Evolutionary conservation across 768 basidiomycete genomes (phyloP).

Genomic region (Nevesoporus exiguus): DNA sequence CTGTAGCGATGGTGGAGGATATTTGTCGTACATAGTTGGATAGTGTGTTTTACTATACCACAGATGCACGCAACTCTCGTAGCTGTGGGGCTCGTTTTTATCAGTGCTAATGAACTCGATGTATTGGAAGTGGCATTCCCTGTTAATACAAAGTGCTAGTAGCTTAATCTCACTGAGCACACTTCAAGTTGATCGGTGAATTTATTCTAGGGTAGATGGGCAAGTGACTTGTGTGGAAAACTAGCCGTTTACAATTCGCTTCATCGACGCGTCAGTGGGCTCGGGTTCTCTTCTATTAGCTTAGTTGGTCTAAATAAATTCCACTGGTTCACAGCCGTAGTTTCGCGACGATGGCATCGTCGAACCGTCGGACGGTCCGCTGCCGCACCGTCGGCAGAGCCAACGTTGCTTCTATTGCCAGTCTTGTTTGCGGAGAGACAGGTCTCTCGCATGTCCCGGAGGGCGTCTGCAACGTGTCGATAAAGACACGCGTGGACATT

Average conservation of each 20-base stretch:
- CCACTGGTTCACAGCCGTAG: constrained; percentile 15
- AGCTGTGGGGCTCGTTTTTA: too few species aligned
- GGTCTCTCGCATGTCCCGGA: constrained; percentile 66
- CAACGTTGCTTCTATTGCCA: constrained; percentile 1
- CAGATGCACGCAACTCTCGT: not conserved
- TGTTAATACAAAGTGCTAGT: too few species aligned
- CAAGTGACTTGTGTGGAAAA: too few species aligned
- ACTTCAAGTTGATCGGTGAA: too few species aligned
- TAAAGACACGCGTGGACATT: constrained; percentile 73
- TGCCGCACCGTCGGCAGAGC: too few species aligned
- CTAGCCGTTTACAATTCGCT: not conserved
- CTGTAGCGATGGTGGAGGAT: not conserved
- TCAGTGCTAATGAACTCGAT: too few species aligned
- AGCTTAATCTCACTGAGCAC: too few species aligned
- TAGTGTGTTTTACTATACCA: not conserved
- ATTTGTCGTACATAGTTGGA: not conserved
- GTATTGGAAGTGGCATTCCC: too few species aligned
- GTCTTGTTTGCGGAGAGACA: constrained; percentile 31
- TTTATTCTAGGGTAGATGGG: too few species aligned
- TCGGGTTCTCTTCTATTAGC: too few species aligned
- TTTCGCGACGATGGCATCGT: constrained; percentile 8
- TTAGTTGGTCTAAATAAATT: not conserved
- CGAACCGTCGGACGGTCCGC: not conserved
- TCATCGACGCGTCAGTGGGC: not conserved
- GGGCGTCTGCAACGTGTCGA: constrained; percentile 56